Conservation (phyloP, 2,329 filamentous ascomycete genomes). For the Cercospora canescens region DNA sequence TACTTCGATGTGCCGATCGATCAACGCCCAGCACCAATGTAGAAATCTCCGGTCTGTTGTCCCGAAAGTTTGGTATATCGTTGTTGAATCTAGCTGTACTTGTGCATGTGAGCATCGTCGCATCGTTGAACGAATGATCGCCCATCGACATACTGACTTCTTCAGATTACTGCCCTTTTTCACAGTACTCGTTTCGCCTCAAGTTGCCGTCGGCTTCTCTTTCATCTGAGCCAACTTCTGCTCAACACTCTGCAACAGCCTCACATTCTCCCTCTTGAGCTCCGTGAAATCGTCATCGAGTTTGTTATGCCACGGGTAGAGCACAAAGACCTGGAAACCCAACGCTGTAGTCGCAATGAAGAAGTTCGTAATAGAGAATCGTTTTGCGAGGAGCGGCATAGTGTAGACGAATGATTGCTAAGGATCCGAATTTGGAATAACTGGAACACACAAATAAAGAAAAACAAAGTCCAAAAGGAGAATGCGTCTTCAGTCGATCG, state of each 20-base stretch:
- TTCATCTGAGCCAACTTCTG: conserved; percentile 4
- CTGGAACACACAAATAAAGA: not conserved
- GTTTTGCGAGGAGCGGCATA: conserved; percentile 26
- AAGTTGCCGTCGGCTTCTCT: not conserved
- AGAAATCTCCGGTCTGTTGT: not conserved
- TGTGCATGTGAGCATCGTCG: not conserved
- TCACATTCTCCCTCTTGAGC: conserved; percentile 23
- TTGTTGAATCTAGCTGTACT: not conserved
- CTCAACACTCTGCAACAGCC: conserved; percentile 16
- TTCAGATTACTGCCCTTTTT: not conserved
- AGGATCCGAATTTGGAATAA: not conserved
- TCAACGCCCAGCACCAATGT: not conserved
- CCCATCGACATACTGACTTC: not conserved
- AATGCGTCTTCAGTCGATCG: not conserved
- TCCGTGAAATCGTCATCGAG: conserved; percentile 28
- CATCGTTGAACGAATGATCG: not conserved
- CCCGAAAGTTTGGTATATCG: not conserved
- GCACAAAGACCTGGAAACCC: conserved; percentile 28
- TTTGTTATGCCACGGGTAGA: conserved; percentile 32
- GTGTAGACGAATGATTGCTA: not conserved
- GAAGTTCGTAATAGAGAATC: conserved; percentile 29
- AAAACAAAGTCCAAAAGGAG: not conserved
- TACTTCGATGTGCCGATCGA: not conserved
- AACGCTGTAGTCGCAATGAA: conserved; percentile 26
- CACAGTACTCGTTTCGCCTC: not conserved